Conservation (phyloP, 768 basidiomycete genomes). For the Leccinum sublutescens region DNA sequence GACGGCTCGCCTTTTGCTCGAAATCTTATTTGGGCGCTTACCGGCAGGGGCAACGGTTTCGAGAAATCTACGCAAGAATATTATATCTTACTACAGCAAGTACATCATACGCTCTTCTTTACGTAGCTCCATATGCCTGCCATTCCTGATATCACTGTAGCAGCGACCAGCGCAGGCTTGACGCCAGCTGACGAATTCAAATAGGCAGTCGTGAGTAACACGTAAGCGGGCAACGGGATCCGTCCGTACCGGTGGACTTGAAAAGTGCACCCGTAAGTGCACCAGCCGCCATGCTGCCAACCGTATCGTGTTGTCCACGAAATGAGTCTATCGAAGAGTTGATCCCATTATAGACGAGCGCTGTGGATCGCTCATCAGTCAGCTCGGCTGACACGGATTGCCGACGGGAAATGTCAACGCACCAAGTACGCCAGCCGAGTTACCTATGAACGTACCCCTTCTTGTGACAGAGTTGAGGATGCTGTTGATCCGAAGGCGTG, state of each 20-base stretch:
- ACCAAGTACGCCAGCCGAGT: conserved; percentile 98
- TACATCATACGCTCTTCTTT: conserved; percentile 80
- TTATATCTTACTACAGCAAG: conserved; percentile 41
- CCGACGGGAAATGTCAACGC: conserved; percentile 42
- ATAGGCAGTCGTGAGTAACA: conserved; percentile 37
- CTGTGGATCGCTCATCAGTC: conserved; percentile 47
- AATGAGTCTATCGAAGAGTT: conserved; percentile 90
- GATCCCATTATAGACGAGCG: conserved; percentile 93
- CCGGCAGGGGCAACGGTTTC: conserved; percentile 12
- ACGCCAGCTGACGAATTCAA: conserved; percentile 73
- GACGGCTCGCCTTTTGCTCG: conserved; percentile 15
- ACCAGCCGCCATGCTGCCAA: conserved; percentile 91
- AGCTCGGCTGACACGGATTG: conserved; percentile 30
- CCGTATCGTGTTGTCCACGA: conserved; percentile 88
- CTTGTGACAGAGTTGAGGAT: conserved; percentile 95
- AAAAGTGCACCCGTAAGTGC: conserved; percentile 87
- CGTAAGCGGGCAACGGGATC: conserved; percentile 32
- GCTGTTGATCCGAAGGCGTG: conserved; percentile 92
- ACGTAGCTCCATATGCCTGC: conserved; percentile 95
- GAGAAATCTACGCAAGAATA: conserved; percentile 43
- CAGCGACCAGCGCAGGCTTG: conserved; percentile 84
- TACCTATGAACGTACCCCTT: conserved; percentile 96
- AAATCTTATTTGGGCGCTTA: conserved; percentile 32
- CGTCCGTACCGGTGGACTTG: conserved; percentile 85
- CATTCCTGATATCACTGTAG: conserved; percentile 82